Evolutionary conservation across 169 alveolate genomes (phyloP).

Genomic region (Eimeria tenella): DNA sequence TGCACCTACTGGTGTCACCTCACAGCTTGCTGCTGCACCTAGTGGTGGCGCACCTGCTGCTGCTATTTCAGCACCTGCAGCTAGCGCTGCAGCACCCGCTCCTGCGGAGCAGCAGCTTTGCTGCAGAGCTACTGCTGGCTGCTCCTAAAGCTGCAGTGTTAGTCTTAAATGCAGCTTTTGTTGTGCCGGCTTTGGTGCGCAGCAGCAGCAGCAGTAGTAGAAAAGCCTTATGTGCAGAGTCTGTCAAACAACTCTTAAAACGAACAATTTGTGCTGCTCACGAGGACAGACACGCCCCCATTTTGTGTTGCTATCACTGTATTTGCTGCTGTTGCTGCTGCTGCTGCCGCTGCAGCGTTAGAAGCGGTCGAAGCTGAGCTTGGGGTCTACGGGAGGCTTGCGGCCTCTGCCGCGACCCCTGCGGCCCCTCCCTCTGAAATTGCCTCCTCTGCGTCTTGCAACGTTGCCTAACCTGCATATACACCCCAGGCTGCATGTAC

Average conservation of each 20-base stretch:
- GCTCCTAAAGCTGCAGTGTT: not conserved
- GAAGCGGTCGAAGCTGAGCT: slow-evolving; percentile 73
- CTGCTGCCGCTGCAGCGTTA: slow-evolving; percentile 17
- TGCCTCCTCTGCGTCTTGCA: slow-evolving; percentile 20
- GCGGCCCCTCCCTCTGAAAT: slow-evolving; percentile 33
- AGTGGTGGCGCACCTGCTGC: not conserved
- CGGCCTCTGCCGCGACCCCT: slow-evolving; percentile 71
- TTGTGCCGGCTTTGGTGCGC: not conserved
- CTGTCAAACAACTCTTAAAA: no score
- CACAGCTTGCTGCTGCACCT: not conserved
- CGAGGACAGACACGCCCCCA: not conserved
- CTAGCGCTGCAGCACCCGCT: not conserved
- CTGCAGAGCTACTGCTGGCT: not conserved
- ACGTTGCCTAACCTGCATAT: not conserved
- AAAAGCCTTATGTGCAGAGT: not conserved
- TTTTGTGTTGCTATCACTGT: not conserved
- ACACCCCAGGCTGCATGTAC: not conserved
- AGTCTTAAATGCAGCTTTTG: not conserved
- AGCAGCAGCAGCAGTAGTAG: not conserved
- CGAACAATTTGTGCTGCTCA: not conserved
- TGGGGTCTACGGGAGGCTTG: slow-evolving; percentile 33
- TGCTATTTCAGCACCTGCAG: not conserved
- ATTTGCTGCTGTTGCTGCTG: slow-evolving; percentile 13
- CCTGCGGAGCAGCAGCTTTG: no score
- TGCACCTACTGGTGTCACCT: not conserved